Evolutionary conservation across 1,139 yeast genomes (phyloP).

Genomic region (Citeromyces hawaiiensis): DNA sequence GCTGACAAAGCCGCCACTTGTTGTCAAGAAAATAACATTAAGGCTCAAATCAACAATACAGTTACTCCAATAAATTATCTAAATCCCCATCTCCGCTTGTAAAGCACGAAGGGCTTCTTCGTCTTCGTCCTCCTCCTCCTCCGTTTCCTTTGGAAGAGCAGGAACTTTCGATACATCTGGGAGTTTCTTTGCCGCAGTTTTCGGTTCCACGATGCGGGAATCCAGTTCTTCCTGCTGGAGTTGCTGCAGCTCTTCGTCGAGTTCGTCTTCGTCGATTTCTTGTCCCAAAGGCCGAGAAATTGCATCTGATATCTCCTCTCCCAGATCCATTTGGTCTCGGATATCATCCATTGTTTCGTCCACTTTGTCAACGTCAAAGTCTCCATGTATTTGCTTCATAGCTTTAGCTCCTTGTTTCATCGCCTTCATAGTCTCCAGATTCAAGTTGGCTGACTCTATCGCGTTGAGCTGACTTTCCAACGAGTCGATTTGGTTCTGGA

Average conservation of each 20-base stretch:
- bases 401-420: constrained; percentile 97
- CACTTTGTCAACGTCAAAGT: constrained; percentile 89
- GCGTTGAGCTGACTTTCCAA: constrained; percentile 82
- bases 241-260: constrained; percentile 82
- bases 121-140: constrained; percentile 24
- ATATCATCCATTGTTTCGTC: constrained; percentile 99
- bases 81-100: constrained; percentile 81
- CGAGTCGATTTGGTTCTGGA: constrained; percentile 81
- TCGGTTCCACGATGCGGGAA: constrained; percentile 38
- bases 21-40: too few relatives aligned
- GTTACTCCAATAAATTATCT: constrained; percentile 15
- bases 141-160: constrained; percentile 7
- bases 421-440: constrained; percentile 95
- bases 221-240: constrained; percentile 73
- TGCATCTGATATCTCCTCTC: constrained; percentile 93
- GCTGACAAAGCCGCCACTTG: too few relatives aligned
- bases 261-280: constrained; percentile 63
- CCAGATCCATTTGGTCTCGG: constrained; percentile 89
- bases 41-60: too few relatives aligned
- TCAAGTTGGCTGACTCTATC: constrained; percentile 89
- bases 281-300: constrained; percentile 83
- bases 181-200: constrained; percentile 20
- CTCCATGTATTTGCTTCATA: constrained; percentile 92
- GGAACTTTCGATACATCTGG: constrained; percentile 32
- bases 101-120: constrained; percentile 83